phyloP scores from a whole-genome alignment of 1,284 basidiomycete genomes.

The Ustilago hordei region DNA sequence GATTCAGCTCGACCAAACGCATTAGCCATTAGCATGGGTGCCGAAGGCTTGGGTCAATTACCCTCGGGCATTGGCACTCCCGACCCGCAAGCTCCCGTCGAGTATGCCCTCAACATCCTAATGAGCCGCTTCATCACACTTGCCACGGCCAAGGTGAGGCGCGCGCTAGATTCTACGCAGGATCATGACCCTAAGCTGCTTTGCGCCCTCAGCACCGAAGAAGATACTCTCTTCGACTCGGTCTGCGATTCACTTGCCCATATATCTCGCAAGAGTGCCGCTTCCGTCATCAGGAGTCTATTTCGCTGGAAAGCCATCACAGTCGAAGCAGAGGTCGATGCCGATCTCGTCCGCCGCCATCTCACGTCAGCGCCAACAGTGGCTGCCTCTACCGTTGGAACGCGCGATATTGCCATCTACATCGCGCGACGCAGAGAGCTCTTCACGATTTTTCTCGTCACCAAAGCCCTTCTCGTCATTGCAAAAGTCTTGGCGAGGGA shows the following conservation, averaged over 20 bases:
- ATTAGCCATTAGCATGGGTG: conserved; percentile 36
- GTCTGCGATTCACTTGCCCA: conserved; percentile 84
- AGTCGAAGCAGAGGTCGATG: conserved; percentile 36
- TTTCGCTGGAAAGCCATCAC: conserved; percentile 80
- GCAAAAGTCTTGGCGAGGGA: conserved; percentile 35
- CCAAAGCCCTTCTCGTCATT: conserved; percentile 44
- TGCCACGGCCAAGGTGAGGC: conserved; percentile 49
- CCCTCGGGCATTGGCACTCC: conserved; percentile 50
- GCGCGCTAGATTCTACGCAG: conserved; percentile 43
- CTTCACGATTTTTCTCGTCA: conserved; percentile 49
- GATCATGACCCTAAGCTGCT: conserved; percentile 50
- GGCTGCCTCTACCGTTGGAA: conserved; percentile 17
- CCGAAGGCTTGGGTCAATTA: conserved; percentile 45
- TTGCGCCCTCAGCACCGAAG: conserved; percentile 75
- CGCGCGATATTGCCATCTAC: conserved; percentile 46
- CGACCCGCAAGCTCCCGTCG: conserved; percentile 55
- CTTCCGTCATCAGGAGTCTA: conserved; percentile 86
- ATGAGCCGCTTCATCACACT: conserved; percentile 60
- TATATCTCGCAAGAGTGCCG: conserved; percentile 84
- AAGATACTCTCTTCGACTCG: conserved; percentile 83
- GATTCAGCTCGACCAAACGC: conserved; percentile 26
- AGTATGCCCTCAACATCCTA: conserved; percentile 65
- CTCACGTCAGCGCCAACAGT: conserved; percentile 20
- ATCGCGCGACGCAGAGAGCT: conserved; percentile 55
- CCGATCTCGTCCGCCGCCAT: conserved; percentile 43